Evolutionary conservation across 148 eudicot genomes (phyloP).

Genomic region (Vaccinium vitisidaea): DNA sequence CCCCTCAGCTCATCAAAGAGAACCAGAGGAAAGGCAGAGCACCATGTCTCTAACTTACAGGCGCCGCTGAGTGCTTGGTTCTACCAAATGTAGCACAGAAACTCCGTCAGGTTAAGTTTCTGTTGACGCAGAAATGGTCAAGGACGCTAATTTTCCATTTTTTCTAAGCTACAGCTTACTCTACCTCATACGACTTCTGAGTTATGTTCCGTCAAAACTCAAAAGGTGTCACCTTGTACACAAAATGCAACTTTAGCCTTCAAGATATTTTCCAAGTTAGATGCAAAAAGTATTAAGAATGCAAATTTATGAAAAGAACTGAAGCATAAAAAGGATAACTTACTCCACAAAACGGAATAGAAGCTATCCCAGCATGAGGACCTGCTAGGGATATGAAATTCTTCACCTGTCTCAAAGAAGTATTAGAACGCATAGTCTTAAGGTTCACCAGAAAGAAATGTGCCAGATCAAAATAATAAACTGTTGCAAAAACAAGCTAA

Average conservation of each 20-base stretch:
- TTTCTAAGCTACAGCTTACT: background rate
- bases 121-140: background rate
- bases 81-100: background rate
- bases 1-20: background rate
- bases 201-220: background rate
- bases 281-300: background rate
- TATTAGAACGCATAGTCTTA: background rate
- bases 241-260: background rate
- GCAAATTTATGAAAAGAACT: background rate
- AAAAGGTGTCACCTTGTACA: background rate
- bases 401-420: slow-evolving; percentile 46
- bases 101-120: background rate
- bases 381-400: slow-evolving; percentile 65
- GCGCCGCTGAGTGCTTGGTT: background rate
- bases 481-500: background rate
- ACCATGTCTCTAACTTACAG: background rate
- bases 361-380: slow-evolving; percentile 70
- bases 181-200: background rate
- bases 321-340: slow-evolving; percentile 15
- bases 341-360: slow-evolving; percentile 65
- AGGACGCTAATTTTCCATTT: background rate
- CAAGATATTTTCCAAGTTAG: background rate
- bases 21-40: background rate
- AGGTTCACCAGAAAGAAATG: background rate
- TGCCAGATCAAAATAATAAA: background rate